Base-by-base conservation (phyloP, 2,329 filamentous ascomycete species). In the Daldinia eschscholtzii region DNA sequence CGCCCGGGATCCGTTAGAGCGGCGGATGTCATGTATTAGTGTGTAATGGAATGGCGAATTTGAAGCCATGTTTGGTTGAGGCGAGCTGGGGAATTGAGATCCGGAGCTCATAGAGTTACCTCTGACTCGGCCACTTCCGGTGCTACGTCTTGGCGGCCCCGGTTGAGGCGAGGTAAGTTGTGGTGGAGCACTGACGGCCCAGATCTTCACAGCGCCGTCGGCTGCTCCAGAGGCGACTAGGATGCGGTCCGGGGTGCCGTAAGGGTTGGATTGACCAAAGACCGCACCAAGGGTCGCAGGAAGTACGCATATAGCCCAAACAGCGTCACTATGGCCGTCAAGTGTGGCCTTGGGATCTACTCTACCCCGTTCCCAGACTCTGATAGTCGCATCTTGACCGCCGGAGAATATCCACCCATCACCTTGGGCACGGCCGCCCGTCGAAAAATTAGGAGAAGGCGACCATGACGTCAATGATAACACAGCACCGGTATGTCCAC, bases 341-440 rank as follows among this genome's bases (percentile, higher is more conserved):
- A 99, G 85, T 0, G 94, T 97, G 1, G 94, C 94, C 80, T 98
- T 98, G 6, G 96, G 94, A 78, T 98, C 96, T 35, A 99, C 93
- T 53, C 95, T 87, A 30, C 95, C 95, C 57, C 94, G 89, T 80
- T 99, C 95, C 96, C 96, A 99, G 0, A 99, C 94, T 33, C 94
- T 89, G 41, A 99, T 90, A 6, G 93, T 97, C 18, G 93, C 90
- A 80, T 99, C 96, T 79, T 98, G 94, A 3, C 96, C 96, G 68
- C 96, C 96, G 4, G 95, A 98, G 80, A 99, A 99, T 72, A 99
- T 94, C 96, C 96, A 99, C 30, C 96, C 96, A 75, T 98, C 96
- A 35, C 95, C 95, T 74, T 92, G 89, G 6, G 93, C 93, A 70
- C 94, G 89, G 6, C 94, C 94, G 39, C 94, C 93, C 18, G 93